phyloP scores from a whole-genome alignment of 2,329 filamentous ascomycete species.

The Thermothelomyces thermophilus region DNA sequence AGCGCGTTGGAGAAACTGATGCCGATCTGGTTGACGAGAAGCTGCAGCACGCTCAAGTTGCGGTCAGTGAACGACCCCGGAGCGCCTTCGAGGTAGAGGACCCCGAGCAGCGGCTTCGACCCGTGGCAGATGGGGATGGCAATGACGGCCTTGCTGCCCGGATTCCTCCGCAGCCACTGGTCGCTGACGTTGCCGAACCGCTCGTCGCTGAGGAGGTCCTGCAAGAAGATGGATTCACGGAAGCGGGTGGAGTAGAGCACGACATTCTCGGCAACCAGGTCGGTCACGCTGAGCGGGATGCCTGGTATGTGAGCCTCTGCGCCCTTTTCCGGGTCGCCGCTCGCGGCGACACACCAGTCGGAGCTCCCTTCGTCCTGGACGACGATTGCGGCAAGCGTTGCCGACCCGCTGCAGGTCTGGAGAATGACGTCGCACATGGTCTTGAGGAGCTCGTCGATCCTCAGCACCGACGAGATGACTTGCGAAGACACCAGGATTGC shows the following conservation, averaged over 20 bases:
- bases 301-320: constrained; percentile 61
- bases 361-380: constrained; percentile 59
- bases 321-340: constrained; percentile 63
- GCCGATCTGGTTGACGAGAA: constrained; percentile 72
- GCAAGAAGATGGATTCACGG: constrained; percentile 66
- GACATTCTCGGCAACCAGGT: constrained; percentile 68
- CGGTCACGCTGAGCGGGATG: constrained; percentile 57
- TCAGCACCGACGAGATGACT: constrained; percentile 70
- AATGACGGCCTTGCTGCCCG: constrained; percentile 66
- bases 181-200: constrained; percentile 70
- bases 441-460: constrained; percentile 67
- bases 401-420: constrained; percentile 65
- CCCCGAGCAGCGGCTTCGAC: constrained; percentile 61
- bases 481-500: constrained; percentile 74
- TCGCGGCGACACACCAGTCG: constrained; percentile 68
- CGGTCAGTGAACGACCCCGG: constrained; percentile 72
- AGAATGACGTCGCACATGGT: constrained; percentile 79
- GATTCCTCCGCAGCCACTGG: constrained; percentile 61
- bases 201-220: constrained; percentile 68
- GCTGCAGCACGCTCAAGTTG: constrained; percentile 57
- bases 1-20: constrained; percentile 65
- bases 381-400: constrained; percentile 66
- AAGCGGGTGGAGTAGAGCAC: constrained; percentile 72
- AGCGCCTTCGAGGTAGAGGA: constrained; percentile 68
- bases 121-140: constrained; percentile 74